Percentiles rank a stretch among this genome's conserved stretches.
Evolutionary conservation across 2,329 filamentous ascomycete genomes (phyloP).

Genomic region (Penicillium nordicum): DNA sequence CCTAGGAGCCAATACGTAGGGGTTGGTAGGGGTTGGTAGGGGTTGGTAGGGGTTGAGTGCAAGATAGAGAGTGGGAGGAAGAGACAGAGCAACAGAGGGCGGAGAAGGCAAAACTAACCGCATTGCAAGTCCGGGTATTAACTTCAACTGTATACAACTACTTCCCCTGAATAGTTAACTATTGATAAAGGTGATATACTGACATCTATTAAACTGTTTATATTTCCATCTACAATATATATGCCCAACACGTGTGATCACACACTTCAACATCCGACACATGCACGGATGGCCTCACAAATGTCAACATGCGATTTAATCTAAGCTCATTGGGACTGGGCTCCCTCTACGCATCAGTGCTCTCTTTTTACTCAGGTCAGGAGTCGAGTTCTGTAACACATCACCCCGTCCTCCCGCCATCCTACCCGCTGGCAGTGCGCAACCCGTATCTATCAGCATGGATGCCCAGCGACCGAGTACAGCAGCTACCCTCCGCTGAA

Average conservation of each 20-base stretch:
- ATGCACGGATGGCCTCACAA: background rate
- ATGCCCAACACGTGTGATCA: background rate
- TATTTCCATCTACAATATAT: background rate
- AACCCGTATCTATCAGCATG: conserved; percentile 46
- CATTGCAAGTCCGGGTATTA: too few relatives aligned
- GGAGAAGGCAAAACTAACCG: too few relatives aligned
- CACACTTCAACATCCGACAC: background rate
- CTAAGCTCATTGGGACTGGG: conserved; percentile 20
- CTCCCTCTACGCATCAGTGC: conserved; percentile 21
- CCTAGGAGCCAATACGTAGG: too few relatives aligned
- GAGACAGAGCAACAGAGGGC: too few relatives aligned
- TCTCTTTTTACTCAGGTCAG: conserved; percentile 14
- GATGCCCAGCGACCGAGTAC: conserved; percentile 42
- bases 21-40: too few relatives aligned
- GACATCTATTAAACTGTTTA: background rate
- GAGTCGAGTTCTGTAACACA: conserved; percentile 15
- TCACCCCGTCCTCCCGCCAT: conserved; percentile 37
- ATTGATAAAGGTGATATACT: background rate
- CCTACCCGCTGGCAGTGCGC: conserved; percentile 45
- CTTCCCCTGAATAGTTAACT: background rate
- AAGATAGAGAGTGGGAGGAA: too few relatives aligned
- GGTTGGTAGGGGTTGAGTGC: too few relatives aligned
- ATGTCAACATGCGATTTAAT: conserved; percentile 12
- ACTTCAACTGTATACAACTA: too few relatives aligned
- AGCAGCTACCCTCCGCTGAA: conserved; percentile 36